These are phyloP conservation scores for Panus rudis DNA, from an alignment of 768 basidiomycete species.

Conservation along the genomic window DNA sequence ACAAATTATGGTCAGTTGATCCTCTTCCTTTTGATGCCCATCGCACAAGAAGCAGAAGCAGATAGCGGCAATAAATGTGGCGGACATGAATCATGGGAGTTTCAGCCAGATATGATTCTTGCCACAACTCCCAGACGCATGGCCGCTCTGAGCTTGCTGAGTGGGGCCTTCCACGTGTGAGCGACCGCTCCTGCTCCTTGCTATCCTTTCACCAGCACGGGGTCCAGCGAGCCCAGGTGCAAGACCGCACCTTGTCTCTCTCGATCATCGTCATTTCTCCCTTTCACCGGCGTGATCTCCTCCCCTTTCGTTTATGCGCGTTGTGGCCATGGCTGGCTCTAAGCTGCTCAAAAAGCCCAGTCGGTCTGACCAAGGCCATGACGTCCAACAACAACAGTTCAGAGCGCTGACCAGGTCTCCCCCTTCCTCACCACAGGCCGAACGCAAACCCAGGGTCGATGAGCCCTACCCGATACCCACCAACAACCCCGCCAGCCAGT, in stretches of 20 bases:
- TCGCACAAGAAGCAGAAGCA: no score
- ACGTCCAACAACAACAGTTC: slow-evolving; percentile 15
- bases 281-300: not conserved
- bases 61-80: no score
- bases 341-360: slow-evolving; percentile 36
- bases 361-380: slow-evolving; percentile 16
- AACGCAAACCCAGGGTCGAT: slow-evolving; percentile 33
- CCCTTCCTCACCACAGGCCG: slow-evolving; percentile 39
- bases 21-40: no score
- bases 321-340: slow-evolving; percentile 39
- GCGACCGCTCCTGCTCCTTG: no score
- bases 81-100: no score
- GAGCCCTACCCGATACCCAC: slow-evolving; percentile 67
- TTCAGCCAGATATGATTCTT: no score
- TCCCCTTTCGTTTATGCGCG: slow-evolving; percentile 3
- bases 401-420: slow-evolving; percentile 33
- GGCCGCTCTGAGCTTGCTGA: no score
- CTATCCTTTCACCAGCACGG: not conserved
- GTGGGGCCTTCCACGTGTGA: slow-evolving; percentile 1
- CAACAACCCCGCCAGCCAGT: slow-evolving; percentile 83
- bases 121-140: no score
- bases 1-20: no score
- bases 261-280: not conserved
- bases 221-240: no score
- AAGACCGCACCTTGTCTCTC: no score